Evolutionary conservation across 495 filamentous ascomycete genomes (phyloP), one percentile per base, ranked within the genome.

Genomic region (Tricharina praecox): DNA sequence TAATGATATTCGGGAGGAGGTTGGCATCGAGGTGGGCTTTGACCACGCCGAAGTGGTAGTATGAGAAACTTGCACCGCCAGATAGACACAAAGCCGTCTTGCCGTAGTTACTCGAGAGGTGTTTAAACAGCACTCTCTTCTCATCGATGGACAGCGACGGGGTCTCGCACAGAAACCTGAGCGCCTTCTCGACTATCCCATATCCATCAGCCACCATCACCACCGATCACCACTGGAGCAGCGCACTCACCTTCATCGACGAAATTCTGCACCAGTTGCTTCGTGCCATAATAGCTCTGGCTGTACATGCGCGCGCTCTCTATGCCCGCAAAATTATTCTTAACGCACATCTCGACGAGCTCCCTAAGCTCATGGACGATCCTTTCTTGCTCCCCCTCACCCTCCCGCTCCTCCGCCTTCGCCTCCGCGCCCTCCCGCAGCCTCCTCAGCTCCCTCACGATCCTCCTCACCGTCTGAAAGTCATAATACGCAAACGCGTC

Each of bases 401-500:
- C 45, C 47, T 74, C 73, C 7, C n/a, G n/a, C 39, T 38, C 10
- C 36, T 50, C 10, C 55, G 32, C 45, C 47, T 74, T 72, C 7
- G 58, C 67, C 49, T 85, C 76, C 10, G 75, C 73, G 48, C 68
- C 67, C 50, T 64, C 57, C 24, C 81, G 69, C 26, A 68, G 62
- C 54, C 64, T 71, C 48, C 67, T 75, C 63, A 96, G 69, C 64
- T 95, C 80, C 13, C 76, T 70, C 52, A 75, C 71, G 26, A 87
- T 83, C 50, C 77, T 75, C 45, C 68, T 73, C 28, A 96, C 73
- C 3, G 85, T 96, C 49, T 76, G 73, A 49, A 76, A 75, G 62
- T 96, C 85, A 59, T 97, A 97, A 65, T 95, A 96, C 11, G 86
- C 90, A 66, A 86, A 96, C 47, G 82, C 85, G 51, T 93, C 85